Percentiles rank a stretch among this genome's conserved stretches.
phyloP scores from a whole-genome alignment of 225 moss, liverwort and hornwort genomes.

The Anthoceros angustus region DNA sequence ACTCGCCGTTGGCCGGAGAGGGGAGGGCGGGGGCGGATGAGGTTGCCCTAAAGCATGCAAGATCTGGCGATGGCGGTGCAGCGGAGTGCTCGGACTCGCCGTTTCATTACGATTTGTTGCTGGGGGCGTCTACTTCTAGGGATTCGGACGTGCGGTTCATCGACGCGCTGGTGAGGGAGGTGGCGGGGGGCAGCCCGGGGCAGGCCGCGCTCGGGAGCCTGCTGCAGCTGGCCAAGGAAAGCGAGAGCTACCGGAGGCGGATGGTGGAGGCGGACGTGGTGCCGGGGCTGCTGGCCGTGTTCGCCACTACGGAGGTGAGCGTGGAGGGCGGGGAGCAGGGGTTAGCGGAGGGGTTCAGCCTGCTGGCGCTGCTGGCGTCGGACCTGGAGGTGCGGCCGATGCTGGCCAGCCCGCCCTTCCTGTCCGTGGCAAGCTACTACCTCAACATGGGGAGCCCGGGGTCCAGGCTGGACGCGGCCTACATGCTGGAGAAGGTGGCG shows the following conservation, averaged over 20 bases:
- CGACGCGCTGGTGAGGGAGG: background rate
- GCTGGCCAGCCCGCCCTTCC: background rate
- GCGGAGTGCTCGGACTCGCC: too few species aligned
- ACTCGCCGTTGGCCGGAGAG: too few species aligned
- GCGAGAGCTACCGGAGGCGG: background rate
- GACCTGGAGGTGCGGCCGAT: background rate
- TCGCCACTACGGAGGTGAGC: background rate
- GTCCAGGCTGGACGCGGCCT: background rate
- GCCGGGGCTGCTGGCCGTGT: background rate
- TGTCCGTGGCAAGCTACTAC: background rate
- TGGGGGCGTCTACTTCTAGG: too few species aligned
- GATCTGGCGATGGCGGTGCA: too few species aligned
- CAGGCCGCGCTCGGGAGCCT: background rate
- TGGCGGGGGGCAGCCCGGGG: background rate
- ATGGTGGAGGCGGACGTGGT: background rate
- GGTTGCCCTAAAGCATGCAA: too few species aligned
- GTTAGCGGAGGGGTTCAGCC: background rate
- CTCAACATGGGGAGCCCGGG: background rate
- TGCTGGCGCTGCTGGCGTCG: background rate
- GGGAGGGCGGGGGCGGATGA: too few species aligned
- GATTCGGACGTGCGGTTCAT: background rate
- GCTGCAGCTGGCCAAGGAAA: background rate
- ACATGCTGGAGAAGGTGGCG: background rate
- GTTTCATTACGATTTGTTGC: too few species aligned
- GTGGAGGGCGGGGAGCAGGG: background rate